Evolutionary conservation across 78 protist genomes (phyloP).

Genomic region (Speleostelium caveatum): DNA sequence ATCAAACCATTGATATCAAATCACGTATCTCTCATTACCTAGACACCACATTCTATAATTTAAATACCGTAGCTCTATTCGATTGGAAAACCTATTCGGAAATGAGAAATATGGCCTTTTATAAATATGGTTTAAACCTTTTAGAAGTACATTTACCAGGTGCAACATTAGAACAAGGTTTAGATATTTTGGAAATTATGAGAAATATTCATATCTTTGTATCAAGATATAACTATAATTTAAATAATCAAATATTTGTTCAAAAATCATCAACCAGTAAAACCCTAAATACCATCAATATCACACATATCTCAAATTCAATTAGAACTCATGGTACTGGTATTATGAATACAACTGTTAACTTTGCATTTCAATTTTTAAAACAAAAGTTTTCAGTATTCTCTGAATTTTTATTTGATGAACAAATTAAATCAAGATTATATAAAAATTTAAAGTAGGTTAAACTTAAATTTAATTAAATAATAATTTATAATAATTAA

Average conservation of each 20-base stretch:
- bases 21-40: conserved; percentile 86
- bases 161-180: conserved; percentile 93
- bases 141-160: conserved; percentile 92
- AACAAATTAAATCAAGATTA: conserved; percentile 93
- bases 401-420: conserved; percentile 97
- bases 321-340: conserved; percentile 99
- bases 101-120: conserved; percentile 93
- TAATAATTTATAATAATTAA: too few species aligned
- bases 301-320: conserved; percentile 95
- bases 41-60: conserved; percentile 94
- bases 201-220: conserved; percentile 97
- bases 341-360: conserved; percentile 98
- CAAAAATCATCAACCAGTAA: conserved; percentile 85
- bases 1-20: conserved; percentile 75
- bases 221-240: conserved; percentile 92
- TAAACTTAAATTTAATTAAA: too few species aligned
- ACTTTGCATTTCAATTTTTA: conserved; percentile 93
- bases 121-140: conserved; percentile 88
- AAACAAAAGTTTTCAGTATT: conserved; percentile 84
- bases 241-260: conserved; percentile 95
- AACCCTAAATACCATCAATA: conserved; percentile 92
- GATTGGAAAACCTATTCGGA: conserved; percentile 97
- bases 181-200: conserved; percentile 97
- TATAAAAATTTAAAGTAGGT: conserved; percentile 78
- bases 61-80: conserved; percentile 91